These are phyloP conservation scores for Yamadazyma trypodendri DNA, from an alignment of 1,139 yeast genomes.

Conservation along the genomic window DNA sequence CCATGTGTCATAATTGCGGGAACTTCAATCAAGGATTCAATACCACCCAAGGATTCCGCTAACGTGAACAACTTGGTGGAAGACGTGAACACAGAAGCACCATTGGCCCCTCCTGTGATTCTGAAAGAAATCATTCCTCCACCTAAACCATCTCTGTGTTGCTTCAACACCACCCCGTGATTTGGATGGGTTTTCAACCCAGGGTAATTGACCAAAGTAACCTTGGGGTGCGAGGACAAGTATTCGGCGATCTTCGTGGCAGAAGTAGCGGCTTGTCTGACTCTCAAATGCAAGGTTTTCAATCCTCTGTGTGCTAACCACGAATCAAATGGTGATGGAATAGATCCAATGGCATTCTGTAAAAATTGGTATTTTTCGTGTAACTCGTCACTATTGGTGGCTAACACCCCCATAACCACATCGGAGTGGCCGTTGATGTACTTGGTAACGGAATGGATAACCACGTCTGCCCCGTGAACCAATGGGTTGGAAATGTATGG, in stretches of 20 bases:
- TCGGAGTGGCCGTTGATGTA: slow-evolving; percentile 93
- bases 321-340: slow-evolving; percentile 87
- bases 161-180: slow-evolving; percentile 63
- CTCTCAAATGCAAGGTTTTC: slow-evolving; percentile 82
- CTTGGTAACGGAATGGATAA: slow-evolving; percentile 86
- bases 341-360: slow-evolving; percentile 87
- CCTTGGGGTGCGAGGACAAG: slow-evolving; percentile 51
- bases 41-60: slow-evolving; percentile 90
- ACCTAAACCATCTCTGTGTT: slow-evolving; percentile 83
- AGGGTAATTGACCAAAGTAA: slow-evolving; percentile 75
- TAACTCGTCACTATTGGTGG: slow-evolving; percentile 61
- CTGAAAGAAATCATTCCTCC: slow-evolving; percentile 94
- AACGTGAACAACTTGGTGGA: slow-evolving; percentile 75
- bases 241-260: slow-evolving; percentile 75
- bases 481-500: slow-evolving; percentile 91
- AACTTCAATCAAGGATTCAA: slow-evolving; percentile 82
- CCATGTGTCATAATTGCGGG: slow-evolving; percentile 95
- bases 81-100: slow-evolving; percentile 73
- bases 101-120: slow-evolving; percentile 76
- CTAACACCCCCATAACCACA: slow-evolving; percentile 84
- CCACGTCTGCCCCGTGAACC: slow-evolving; percentile 80
- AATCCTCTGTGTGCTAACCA: slow-evolving; percentile 94
- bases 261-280: slow-evolving; percentile 61
- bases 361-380: slow-evolving; percentile 69
- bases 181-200: slow-evolving; percentile 69